These are phyloP conservation scores for Cordyceps tenuipes DNA, from an alignment of 2,329 filamentous ascomycete species.

Conservation along the genomic window DNA sequence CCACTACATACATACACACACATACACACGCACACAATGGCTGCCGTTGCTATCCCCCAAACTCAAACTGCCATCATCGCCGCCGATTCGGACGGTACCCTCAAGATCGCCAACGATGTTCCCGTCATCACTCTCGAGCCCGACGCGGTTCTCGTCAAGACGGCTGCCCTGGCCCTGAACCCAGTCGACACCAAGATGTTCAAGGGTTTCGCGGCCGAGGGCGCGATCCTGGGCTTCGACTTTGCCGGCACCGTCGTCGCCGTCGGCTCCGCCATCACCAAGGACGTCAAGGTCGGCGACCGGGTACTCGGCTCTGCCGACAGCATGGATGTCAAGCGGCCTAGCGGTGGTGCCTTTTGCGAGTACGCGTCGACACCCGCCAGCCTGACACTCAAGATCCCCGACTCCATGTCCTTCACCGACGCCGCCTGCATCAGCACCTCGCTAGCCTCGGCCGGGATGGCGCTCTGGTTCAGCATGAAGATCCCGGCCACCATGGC, in stretches of 20 bases:
- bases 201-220: constrained; percentile 18
- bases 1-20: neutral
- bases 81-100: constrained; percentile 3
- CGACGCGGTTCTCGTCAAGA: constrained; percentile 18
- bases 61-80: constrained; percentile 9
- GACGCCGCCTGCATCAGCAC: constrained; percentile 19
- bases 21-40: constrained; percentile 2
- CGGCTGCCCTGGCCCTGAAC: constrained; percentile 26
- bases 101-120: constrained; percentile 1
- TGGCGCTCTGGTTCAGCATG: constrained; percentile 23
- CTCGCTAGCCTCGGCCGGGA: constrained; percentile 20
- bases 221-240: constrained; percentile 26
- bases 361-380: constrained; percentile 19
- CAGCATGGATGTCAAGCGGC: constrained; percentile 16
- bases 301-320: constrained; percentile 19
- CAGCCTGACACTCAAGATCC: constrained; percentile 18
- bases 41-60: constrained; percentile 8
- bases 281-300: constrained; percentile 18
- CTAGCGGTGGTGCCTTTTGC: constrained; percentile 22
- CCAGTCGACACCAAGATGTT: constrained; percentile 28
- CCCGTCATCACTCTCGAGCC: constrained; percentile 9
- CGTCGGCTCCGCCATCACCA: constrained; percentile 15
- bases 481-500: constrained; percentile 19
- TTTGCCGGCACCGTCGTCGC: constrained; percentile 26
- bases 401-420: constrained; percentile 18